Base-by-base conservation (phyloP, 768 basidiomycete genomes). In the Panus rudis region DNA sequence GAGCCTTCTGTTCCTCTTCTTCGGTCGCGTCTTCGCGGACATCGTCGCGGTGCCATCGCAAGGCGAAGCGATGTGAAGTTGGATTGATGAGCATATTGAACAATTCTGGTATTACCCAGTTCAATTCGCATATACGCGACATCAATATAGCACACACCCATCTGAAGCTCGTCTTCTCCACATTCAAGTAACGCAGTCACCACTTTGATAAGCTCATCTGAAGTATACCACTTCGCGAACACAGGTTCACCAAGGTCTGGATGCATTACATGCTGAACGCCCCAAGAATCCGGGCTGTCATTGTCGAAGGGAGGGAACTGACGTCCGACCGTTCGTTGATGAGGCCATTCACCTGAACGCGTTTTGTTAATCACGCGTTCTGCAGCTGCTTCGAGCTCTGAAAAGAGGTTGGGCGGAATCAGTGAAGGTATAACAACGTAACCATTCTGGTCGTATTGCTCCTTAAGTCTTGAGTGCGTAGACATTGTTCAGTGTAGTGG, bases 11-110 rank as follows among this genome's bases (percentile, higher is more conserved):
- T 52, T 89, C 87, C 49, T 88, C 81, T 11, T 79, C 75, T 14
- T 67, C 58, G 0, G 65, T 71, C 0, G 78, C 82, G 19, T 68
- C 64, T 53, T 78, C 79, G 22, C 60, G 64, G 4, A 90, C 71
- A 58, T 86, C 86, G 48, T 89, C 87, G 2, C 86, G 73, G 57
- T 88, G 87, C 84, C 86, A 88, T 28, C 84, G 68, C 39, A 88
- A 64, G 2, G 84, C 81, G 58, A 87, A 88, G 35, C 78, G 69
- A 46, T 80, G 78, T 4, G 59, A 53, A 8, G 66, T 43, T 0
- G 85, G 87, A 55, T 88, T 84, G 25, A 89, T 79, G 17, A 89
- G 65, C 41, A 87, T 55, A 53, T 87, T 88, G 59, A 87, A 86
- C 20, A 87, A 60, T 53, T 89, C 86, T 85, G n/a, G 33, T 25